Evolutionary conservation across 257 asterid species (phyloP), one percentile per base, ranked within the genome.

Genomic region (Przewalskia tangutica): DNA sequence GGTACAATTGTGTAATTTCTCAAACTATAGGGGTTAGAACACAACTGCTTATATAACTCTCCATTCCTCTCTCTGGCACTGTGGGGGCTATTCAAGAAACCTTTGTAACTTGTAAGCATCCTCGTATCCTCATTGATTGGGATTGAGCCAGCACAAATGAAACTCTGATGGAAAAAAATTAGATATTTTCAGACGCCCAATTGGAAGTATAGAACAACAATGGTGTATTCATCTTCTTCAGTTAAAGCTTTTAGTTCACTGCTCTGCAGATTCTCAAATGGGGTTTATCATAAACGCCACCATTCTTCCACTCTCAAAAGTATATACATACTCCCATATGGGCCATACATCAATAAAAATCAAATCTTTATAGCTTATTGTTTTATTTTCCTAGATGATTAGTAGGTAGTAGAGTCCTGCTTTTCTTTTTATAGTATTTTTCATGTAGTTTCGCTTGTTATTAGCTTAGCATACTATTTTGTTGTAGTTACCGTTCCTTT

Each of bases 181-280:
- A 38, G 76, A 36, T 73, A 68, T 18, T 3, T 12, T 12, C 44
- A 55, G 12, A 82, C 18, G 59, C 75, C 18, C 58, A 23, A 36
- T 50, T 65, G 3, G n/a, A 48, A 53, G 40, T 54, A 38, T 5
- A 53, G 12, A 12, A 44, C 12, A 55, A 50, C 64, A 81, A 83
- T 79, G 83, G 89, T 85, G 90, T 84, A 83, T 32, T 79, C 92
- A 82, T 88, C 92, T 66, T 75, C 89, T 78, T 79, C 94, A 85
- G 16, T 90, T 58, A 87, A 90, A 86, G 91, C 84, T 77, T 81
- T 91, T 48, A 90, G 97, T 77, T 87, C 97, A 77, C 46, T 89
- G 32, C 84, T 93, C 75, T 62, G 85, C 89, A 92, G 91, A 88
- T 84, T 90, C 85, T 89, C 97, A 13, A 87, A 84, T 88, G 91